phyloP scores from a whole-genome alignment of 2,329 filamentous ascomycete genomes.

The Davidsoniella virescens region DNA sequence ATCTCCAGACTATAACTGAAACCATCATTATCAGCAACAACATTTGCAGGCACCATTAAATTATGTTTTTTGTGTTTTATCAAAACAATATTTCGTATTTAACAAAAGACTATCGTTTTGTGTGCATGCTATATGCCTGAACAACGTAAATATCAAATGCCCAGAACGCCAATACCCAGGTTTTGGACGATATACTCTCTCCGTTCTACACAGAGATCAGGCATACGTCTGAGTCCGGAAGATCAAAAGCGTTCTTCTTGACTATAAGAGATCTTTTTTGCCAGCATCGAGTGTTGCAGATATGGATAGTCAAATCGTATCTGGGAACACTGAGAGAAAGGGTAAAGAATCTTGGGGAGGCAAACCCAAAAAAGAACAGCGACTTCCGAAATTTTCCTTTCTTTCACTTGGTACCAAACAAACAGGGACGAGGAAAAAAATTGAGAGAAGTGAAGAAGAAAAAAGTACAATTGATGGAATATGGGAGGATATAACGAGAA shows the following conservation, averaged over 20 bases:
- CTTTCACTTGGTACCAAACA: background rate
- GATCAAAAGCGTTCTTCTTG: too few relatives aligned
- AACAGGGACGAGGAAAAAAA: background rate
- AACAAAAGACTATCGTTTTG: slow-evolving; percentile 10
- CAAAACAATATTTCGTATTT: slow-evolving; percentile 9
- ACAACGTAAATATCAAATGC: slow-evolving; percentile 14
- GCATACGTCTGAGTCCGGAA: background rate
- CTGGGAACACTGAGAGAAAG: background rate
- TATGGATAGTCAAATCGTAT: too few relatives aligned
- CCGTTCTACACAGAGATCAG: background rate
- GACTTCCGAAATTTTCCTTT: background rate
- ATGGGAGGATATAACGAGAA: background rate
- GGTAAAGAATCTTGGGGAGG: background rate
- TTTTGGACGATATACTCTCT: background rate
- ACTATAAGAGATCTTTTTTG: too few relatives aligned
- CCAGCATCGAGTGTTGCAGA: too few relatives aligned
- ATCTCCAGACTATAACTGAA: too few relatives aligned
- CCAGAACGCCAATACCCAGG: slow-evolving; percentile 11
- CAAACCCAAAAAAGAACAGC: background rate
- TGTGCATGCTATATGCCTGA: slow-evolving; percentile 13
- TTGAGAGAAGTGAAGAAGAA: background rate
- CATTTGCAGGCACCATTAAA: too few relatives aligned
- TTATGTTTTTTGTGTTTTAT: too few relatives aligned
- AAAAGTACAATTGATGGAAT: background rate
- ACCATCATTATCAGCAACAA: too few relatives aligned